Evolutionary conservation across 2,329 filamentous ascomycete genomes (phyloP).

Genomic region (Dactylellina cionopaga): DNA sequence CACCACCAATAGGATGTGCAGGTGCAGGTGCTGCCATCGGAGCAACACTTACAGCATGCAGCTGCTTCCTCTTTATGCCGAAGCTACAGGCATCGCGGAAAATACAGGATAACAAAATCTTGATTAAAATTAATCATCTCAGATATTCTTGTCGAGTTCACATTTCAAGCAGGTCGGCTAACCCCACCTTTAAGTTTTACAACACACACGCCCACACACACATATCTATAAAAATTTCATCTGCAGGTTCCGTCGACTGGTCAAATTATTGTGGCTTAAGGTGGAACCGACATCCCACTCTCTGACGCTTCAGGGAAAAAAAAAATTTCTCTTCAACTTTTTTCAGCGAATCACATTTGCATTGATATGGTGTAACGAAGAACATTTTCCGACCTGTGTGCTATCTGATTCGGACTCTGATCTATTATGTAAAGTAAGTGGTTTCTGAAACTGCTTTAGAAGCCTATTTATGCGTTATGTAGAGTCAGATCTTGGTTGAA

Average conservation of each 20-base stretch:
- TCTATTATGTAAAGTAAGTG: no score
- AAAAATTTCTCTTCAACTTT: neutral
- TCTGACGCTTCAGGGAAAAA: neutral
- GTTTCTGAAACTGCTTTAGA: no score
- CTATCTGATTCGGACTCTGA: neutral
- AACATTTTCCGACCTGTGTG: neutral
- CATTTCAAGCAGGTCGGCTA: constrained; percentile 30
- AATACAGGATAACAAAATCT: constrained; percentile 14
- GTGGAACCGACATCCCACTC: neutral
- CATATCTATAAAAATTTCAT: neutral
- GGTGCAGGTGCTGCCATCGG: constrained; percentile 15
- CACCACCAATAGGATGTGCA: constrained; percentile 32
- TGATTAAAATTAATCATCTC: constrained; percentile 7
- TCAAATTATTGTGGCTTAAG: no score
- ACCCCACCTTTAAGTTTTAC: neutral
- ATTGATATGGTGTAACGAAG: constrained; percentile 2
- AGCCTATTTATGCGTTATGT: neutral
- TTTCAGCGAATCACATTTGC: neutral
- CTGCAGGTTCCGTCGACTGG: no score
- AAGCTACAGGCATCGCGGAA: constrained; percentile 26
- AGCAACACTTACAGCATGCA: constrained; percentile 29
- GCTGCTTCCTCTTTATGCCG: constrained; percentile 21
- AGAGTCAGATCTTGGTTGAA: neutral
- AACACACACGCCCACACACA: neutral
- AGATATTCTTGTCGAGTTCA: constrained; percentile 11